phyloP scores from a whole-genome alignment of 768 basidiomycete species.

The Amyloporia xantha region DNA sequence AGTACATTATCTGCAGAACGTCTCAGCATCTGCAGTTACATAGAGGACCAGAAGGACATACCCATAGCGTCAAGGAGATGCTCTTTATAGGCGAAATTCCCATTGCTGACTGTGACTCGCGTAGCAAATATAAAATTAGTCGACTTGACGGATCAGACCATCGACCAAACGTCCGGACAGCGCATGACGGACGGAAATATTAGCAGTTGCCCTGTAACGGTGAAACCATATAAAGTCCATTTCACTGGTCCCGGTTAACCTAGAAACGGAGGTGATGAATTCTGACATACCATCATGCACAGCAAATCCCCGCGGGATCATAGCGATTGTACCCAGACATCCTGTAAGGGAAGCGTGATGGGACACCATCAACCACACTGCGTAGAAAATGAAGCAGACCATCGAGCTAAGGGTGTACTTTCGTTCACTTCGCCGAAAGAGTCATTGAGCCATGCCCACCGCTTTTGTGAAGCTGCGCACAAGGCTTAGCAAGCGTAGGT shows the following conservation, averaged over 20 bases:
- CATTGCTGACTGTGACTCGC: no score
- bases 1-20: no score
- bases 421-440: not conserved
- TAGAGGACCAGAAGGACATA: not conserved
- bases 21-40: no score
- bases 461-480: not conserved
- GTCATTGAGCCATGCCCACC: not conserved
- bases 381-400: not conserved
- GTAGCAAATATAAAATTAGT: not conserved
- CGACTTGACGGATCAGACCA: slow-evolving; percentile 43
- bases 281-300: not conserved
- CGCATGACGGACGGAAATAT: not conserved
- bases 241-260: not conserved
- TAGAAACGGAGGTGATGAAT: not conserved
- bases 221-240: not conserved
- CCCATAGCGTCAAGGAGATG: not conserved
- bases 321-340: not conserved
- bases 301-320: not conserved
- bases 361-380: not conserved
- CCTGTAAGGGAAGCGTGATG: not conserved
- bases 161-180: slow-evolving; percentile 33
- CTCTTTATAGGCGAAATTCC: no score
- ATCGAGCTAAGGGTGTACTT: not conserved
- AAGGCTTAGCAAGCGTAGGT: not conserved
- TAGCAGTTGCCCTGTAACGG: not conserved